phyloP scores from a whole-genome alignment of 2,329 filamentous ascomycete genomes.

The Seiridium unicorne region DNA sequence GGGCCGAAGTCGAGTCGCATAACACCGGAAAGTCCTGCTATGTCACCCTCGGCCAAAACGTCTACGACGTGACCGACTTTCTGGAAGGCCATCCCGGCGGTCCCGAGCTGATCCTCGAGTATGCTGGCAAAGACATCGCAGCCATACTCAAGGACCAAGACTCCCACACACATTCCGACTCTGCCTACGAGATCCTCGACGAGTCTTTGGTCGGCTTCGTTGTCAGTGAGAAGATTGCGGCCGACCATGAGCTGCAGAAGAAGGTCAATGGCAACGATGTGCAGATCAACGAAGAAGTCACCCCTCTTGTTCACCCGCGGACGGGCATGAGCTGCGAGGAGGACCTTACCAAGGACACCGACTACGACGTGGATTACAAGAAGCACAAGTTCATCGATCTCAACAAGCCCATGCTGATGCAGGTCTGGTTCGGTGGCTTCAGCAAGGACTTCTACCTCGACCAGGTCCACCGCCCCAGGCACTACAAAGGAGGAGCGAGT shows the following conservation, averaged over 20 bases:
- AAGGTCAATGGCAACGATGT: constrained; percentile 30
- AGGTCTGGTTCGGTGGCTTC: constrained; percentile 87
- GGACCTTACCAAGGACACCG: constrained; percentile 84
- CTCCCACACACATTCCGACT: constrained; percentile 84
- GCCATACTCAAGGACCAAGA: constrained; percentile 78
- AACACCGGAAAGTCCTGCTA: constrained; percentile 83
- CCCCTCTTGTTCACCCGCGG: constrained; percentile 47
- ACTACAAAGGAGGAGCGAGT: constrained; percentile 91
- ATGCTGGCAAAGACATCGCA: constrained; percentile 82
- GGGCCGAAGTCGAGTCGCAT: constrained; percentile 77
- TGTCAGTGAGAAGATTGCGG: constrained; percentile 51
- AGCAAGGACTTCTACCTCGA: constrained; percentile 95
- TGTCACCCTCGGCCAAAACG: constrained; percentile 84
- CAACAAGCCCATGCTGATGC: constrained; percentile 76
- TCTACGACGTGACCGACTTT: constrained; percentile 94
- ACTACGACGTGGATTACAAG: constrained; percentile 73
- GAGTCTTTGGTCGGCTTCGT: constrained; percentile 85
- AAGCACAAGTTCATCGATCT: constrained; percentile 93
- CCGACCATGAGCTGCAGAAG: constrained; percentile 31
- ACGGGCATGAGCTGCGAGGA: constrained; percentile 91
- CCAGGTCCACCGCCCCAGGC: constrained; percentile 90
- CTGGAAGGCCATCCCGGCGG: constrained; percentile 89
- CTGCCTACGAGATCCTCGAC: constrained; percentile 93
- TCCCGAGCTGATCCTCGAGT: constrained; percentile 82
- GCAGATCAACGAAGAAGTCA: constrained; percentile 30